Conservation (phyloP, 768 basidiomycete genomes). For the Suillus placidus region DNA sequence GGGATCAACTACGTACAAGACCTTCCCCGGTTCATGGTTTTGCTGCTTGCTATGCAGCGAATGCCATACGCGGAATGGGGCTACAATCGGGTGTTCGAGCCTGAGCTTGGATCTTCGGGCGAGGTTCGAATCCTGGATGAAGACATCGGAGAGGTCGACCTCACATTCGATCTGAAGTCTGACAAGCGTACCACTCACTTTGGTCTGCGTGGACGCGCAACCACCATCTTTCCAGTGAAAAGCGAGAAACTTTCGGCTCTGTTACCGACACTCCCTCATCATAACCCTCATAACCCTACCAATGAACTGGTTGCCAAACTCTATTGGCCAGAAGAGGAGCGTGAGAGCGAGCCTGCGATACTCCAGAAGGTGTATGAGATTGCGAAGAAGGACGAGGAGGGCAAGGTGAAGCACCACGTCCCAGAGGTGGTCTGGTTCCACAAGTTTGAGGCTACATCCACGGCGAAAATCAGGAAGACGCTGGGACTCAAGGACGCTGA, state of each 20-base stretch:
- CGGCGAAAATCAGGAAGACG: neutral
- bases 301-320: neutral
- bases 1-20: constrained; percentile 18
- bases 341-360: neutral
- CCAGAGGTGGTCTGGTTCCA: constrained; percentile 1
- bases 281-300: neutral
- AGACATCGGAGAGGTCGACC: neutral
- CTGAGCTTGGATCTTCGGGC: neutral
- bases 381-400: neutral
- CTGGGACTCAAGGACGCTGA: neutral
- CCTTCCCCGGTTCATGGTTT: constrained; percentile 16
- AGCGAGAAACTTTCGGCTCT: neutral
- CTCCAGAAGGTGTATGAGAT: neutral
- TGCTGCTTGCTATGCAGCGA: constrained; percentile 17
- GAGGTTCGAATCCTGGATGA: neutral
- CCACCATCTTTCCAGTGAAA: constrained; percentile 12
- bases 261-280: neutral
- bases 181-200: constrained; percentile 8
- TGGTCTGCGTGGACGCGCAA: constrained; percentile 11
- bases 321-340: neutral
- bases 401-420: neutral
- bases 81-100: neutral
- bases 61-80: constrained; percentile 18
- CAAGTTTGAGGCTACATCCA: constrained; percentile 7
- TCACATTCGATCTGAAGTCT: neutral